Percentiles rank a stretch among this genome's conserved stretches.
Conservation (phyloP, 1,139 yeast species). For the Yamadazyma diospyri region DNA sequence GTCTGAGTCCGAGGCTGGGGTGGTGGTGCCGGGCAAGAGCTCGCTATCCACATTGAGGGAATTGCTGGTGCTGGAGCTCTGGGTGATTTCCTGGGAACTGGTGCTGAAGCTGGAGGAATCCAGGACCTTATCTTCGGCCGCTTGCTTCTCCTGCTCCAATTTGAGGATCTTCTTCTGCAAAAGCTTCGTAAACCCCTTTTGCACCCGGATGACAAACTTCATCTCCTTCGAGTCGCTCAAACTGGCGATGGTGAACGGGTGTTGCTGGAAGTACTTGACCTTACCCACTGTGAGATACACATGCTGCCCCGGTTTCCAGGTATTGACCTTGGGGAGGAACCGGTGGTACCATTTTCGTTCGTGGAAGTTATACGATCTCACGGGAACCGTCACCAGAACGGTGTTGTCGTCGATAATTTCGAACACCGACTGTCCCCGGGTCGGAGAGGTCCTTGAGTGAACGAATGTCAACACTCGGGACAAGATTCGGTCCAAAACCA, state of each 20-base stretch:
- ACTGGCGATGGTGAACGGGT: conserved; percentile 47
- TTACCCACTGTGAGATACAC: conserved; percentile 37
- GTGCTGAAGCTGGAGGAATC: not conserved
- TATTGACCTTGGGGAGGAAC: conserved; percentile 34
- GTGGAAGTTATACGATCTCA: conserved; percentile 19
- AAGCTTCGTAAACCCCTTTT: conserved; percentile 43
- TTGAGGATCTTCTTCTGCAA: conserved; percentile 25
- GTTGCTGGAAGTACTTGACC: conserved; percentile 37
- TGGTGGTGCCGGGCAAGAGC: conserved; percentile 8
- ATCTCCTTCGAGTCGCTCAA: conserved; percentile 36
- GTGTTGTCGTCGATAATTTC: conserved; percentile 42
- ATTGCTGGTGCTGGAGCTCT: not conserved
- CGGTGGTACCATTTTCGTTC: conserved; percentile 26
- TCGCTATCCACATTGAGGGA: conserved; percentile 12
- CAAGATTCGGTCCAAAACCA: conserved; percentile 43
- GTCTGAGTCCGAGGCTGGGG: too few relatives aligned
- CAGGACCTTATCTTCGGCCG: not conserved
- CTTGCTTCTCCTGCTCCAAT: conserved; percentile 13
- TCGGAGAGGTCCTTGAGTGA: conserved; percentile 35
- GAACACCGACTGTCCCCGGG: conserved; percentile 37
- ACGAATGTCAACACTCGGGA: conserved; percentile 28
- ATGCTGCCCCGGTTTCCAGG: conserved; percentile 51
- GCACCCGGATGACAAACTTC: conserved; percentile 35
- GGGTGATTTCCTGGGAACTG: not conserved
- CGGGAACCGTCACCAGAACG: conserved; percentile 35